Evolutionary conservation across 169 alveolate genomes (phyloP), one percentile per base, ranked within the genome.

Genomic region (Eimeria falciformis): DNA sequence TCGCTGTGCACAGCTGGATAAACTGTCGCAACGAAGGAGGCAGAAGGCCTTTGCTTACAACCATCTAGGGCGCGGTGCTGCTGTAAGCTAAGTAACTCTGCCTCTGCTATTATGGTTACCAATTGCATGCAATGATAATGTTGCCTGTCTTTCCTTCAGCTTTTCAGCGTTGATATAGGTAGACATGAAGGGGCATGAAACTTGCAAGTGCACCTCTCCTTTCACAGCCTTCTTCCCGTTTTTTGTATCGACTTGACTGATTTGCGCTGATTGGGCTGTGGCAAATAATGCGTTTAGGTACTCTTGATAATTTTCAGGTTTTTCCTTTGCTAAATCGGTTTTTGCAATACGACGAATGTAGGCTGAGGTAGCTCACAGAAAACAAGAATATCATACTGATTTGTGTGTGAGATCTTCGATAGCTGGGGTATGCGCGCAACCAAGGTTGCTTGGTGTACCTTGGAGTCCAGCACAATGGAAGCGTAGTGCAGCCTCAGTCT

Each of bases 121-220:
- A 14, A 62, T 62, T 62, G 73, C 73, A 6, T n/a, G 11, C 33
- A 62, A 9, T 0, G 73, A 62, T 62, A 62, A 18, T 12, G n/a
- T n/a, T 12, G 73, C 29, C 25, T 62, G 73, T n/a, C 73, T 62
- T 2, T 62, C 73, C 29, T 62, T 62, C 7, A 12, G 12, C 25
- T 62, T 62, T n/a, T 12, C 73, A n/a, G 12, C 73, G n/a, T 62
- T n/a, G n/a, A 62, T 62, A n/a, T 18, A 62, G 0, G 73, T 14
- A 62, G n/a, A 18, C 73, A 62, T 62, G 29, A 62, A 62, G 5
- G 73, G 73, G 73, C 73, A 62, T n/a, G 73, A 62, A n/a, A 62
- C 12, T 14, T 62, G 37, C 7, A 62, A 29, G 37, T 62, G 73
- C 37, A n/a, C 73, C 0, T 12, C 33, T 18, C n/a, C 12, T 62